Percentiles rank a stretch among this genome's conserved stretches.
phyloP scores from a whole-genome alignment of 2,329 filamentous ascomycete genomes.

The Ceratocystis colombiana region DNA sequence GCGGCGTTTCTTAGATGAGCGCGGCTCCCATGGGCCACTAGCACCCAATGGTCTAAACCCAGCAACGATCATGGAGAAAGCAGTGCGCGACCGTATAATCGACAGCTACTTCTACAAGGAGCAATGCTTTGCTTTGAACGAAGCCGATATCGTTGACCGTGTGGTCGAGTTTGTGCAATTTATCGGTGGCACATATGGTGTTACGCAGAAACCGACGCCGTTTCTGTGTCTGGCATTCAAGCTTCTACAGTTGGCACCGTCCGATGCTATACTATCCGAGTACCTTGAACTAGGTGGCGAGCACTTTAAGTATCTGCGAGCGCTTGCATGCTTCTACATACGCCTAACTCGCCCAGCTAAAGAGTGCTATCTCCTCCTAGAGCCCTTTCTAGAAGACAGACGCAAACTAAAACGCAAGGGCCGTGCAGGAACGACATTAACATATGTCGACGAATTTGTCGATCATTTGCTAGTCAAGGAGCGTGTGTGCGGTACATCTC shows the following conservation, averaged over 20 bases:
- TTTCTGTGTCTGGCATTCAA: conserved; percentile 95
- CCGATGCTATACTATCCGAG: conserved; percentile 65
- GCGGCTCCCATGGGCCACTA: conserved; percentile 64
- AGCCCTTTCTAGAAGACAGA: conserved; percentile 71
- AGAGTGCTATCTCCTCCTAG: conserved; percentile 68
- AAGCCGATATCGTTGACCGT: conserved; percentile 71
- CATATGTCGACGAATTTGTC: conserved; percentile 82
- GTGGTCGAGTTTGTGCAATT: conserved; percentile 72
- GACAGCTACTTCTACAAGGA: conserved; percentile 98
- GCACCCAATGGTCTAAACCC: conserved; percentile 85
- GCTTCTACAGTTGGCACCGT: conserved; percentile 75
- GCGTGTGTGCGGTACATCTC: conserved; percentile 76
- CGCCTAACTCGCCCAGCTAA: conserved; percentile 72
- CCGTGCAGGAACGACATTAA: conserved; percentile 63
- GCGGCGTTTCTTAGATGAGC: conserved; percentile 74
- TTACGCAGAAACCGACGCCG: conserved; percentile 74
- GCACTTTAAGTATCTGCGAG: conserved; percentile 76
- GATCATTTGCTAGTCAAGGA: conserved; percentile 86
- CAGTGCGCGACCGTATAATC: conserved; percentile 87
- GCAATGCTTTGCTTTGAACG: conserved; percentile 92
- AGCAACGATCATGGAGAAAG: conserved; percentile 90
- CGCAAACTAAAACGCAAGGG: conserved; percentile 73
- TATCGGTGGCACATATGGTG: conserved; percentile 80
- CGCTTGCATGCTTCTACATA: conserved; percentile 87
- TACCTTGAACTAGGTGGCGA: conserved; percentile 70